Conservation (phyloP, 129 eudicot species). For the Calendula officinalis region DNA sequence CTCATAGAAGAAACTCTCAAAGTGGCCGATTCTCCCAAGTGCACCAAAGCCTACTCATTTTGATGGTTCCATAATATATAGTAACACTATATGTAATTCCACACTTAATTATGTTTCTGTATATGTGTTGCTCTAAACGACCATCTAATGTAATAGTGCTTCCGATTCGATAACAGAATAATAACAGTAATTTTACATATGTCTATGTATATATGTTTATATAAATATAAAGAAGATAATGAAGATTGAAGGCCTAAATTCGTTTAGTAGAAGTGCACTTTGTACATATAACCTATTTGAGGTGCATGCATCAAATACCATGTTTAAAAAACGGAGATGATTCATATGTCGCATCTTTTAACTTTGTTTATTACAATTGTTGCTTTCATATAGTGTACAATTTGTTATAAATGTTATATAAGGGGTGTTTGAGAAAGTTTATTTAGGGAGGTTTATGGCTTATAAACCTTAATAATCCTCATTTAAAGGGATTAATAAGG, state of each 20-base stretch:
- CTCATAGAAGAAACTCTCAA: constrained; percentile 53
- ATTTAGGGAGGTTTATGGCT: too few species aligned
- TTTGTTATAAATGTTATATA: too few species aligned
- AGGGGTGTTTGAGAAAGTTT: too few species aligned
- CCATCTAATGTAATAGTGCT: background rate
- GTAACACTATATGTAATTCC: too few species aligned
- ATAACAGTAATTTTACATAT: background rate
- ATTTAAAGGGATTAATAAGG: too few species aligned
- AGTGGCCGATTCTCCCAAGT: constrained; percentile 53
- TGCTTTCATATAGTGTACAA: too few species aligned
- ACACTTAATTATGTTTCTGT: background rate
- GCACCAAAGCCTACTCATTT: constrained; percentile 39
- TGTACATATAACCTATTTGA: background rate
- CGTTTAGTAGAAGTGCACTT: background rate
- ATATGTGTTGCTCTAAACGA: background rate
- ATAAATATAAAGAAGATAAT: background rate
- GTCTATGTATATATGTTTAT: background rate
- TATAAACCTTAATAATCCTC: too few species aligned
- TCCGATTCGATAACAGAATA: background rate
- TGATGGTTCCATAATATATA: constrained; percentile 6
- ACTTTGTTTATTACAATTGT: too few species aligned
- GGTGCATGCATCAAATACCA: background rate
- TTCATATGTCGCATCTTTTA: too few species aligned
- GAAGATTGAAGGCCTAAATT: background rate
- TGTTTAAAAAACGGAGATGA: constrained; percentile 5